phyloP scores from a whole-genome alignment of 202 grass and related monocot genomes.

The Setaria viridis region DNA sequence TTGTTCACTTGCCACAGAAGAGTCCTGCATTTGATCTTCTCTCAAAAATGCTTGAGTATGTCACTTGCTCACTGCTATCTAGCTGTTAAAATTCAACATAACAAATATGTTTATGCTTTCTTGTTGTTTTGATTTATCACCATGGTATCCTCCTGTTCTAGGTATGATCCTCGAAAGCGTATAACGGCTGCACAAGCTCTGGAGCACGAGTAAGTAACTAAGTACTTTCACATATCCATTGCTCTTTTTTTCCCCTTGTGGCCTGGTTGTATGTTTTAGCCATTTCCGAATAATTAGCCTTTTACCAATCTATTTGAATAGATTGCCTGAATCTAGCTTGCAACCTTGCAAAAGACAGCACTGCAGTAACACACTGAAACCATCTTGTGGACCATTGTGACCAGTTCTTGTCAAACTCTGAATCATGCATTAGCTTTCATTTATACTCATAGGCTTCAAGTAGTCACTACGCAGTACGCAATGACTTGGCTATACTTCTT shows the following conservation, averaged over 20 bases:
- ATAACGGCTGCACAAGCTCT: conserved; percentile 96
- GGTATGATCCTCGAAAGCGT: conserved; percentile 96
- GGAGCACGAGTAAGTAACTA: conserved; percentile 96
- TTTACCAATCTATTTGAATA: background rate
- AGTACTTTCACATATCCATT: conserved; percentile 32
- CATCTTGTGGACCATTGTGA: background rate
- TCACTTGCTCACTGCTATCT: conserved; percentile 43
- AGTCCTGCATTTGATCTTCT: conserved; percentile 93
- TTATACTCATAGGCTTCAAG: background rate
- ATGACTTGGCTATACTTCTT: background rate
- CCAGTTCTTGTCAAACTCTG: conserved; percentile 20
- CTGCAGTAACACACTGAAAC: background rate
- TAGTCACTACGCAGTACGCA: background rate
- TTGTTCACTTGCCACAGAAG: conserved; percentile 82
- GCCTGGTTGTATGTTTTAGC: conserved; percentile 14
- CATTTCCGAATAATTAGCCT: conserved; percentile 3
- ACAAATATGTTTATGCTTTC: conserved; percentile 32
- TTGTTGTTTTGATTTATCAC: conserved; percentile 34
- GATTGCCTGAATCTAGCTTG: background rate
- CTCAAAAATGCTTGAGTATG: conserved; percentile 98
- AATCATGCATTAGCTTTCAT: conserved; percentile 6
- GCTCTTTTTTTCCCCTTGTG: conserved; percentile 27
- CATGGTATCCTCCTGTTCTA: conserved; percentile 52
- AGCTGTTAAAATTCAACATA: conserved; percentile 37
- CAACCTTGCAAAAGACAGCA: conserved; percentile 17